phyloP scores from a whole-genome alignment of 208 protist genomes.

The Leishmania arabica region DNA sequence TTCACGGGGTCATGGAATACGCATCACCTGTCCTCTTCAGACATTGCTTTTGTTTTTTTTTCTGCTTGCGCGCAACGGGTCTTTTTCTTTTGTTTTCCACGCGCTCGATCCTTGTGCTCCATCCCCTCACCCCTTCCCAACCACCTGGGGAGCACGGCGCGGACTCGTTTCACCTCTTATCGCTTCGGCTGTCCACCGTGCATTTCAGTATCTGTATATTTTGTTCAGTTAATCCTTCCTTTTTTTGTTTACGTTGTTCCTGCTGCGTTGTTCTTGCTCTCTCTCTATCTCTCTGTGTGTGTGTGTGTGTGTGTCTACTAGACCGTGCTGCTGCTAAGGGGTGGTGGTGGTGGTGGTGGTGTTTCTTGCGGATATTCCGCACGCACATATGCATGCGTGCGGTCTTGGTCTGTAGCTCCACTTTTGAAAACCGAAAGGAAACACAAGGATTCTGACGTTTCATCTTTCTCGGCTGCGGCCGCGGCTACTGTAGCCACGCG shows the following conservation, averaged over 20 bases:
- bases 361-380: not conserved
- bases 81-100: not conserved
- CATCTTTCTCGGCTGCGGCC: too few species aligned
- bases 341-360: not conserved
- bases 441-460: too few species aligned
- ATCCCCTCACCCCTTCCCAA: not conserved
- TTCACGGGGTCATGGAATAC: not conserved
- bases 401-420: too few species aligned
- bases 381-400: too few species aligned
- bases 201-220: not conserved
- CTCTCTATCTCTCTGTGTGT: not conserved
- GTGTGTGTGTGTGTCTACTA: not conserved
- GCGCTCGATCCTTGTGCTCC: not conserved
- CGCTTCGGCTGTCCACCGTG: not conserved
- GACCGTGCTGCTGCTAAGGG: not conserved
- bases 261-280: not conserved
- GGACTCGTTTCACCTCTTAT: not conserved
- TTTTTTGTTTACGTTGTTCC: not conserved
- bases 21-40: not conserved
- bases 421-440: too few species aligned
- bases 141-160: too few species aligned
- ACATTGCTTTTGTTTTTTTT: not conserved
- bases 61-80: not conserved
- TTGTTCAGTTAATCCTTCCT: not conserved
- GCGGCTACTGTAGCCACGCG: too few species aligned